Evolutionary conservation across 805 yeast species (phyloP).

Genomic region (Candida xiaguanensis): DNA sequence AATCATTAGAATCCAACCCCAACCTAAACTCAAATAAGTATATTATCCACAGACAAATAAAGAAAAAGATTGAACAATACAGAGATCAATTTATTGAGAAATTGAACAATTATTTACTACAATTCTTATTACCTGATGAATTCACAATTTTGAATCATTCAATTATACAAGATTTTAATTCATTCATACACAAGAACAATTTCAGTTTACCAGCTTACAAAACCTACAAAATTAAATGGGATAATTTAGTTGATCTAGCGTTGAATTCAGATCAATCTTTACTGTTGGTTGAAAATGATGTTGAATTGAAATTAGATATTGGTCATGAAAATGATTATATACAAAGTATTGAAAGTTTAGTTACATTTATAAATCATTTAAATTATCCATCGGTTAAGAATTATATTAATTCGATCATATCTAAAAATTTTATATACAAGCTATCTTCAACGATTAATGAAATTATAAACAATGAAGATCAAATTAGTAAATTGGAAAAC

Average conservation of each 20-base stretch:
- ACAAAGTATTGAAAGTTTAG: constrained; percentile 22
- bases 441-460: constrained; percentile 29
- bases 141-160: constrained; percentile 10
- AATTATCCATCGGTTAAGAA: constrained; percentile 19
- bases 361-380: constrained; percentile 27
- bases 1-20: neutral
- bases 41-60: constrained; percentile 8
- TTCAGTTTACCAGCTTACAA: constrained; percentile 5
- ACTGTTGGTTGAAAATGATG: neutral
- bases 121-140: constrained; percentile 19
- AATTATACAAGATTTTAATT: constrained; percentile 10
- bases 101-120: constrained; percentile 14
- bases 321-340: constrained; percentile 10
- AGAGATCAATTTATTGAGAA: constrained; percentile 8
- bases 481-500: constrained; percentile 18
- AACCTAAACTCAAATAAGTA: neutral
- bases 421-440: constrained; percentile 23
- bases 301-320: neutral
- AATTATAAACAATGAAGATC: constrained; percentile 16
- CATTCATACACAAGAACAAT: constrained; percentile 9
- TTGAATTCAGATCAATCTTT: neutral
- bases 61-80: constrained; percentile 6
- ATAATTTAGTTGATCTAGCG: constrained; percentile 6
- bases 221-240: constrained; percentile 9
- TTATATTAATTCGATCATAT: constrained; percentile 24